Evolutionary conservation across 2,329 filamentous ascomycete species (phyloP).

Genomic region (Hypoxylon sp.): DNA sequence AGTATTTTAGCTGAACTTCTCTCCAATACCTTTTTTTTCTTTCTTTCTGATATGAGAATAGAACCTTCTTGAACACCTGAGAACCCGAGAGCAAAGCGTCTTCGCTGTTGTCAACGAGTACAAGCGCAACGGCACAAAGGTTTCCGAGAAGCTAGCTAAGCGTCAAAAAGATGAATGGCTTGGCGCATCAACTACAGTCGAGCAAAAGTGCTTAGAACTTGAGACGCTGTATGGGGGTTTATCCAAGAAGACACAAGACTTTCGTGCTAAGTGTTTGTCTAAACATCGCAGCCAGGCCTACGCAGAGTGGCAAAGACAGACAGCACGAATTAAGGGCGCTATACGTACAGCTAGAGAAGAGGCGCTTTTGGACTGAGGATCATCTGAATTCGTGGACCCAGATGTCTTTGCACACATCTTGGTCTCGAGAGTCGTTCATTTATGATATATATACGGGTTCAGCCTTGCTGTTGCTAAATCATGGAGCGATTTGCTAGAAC

Average conservation of each 20-base stretch:
- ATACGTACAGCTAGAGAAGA: slow-evolving; percentile 34
- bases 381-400: neutral
- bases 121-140: slow-evolving; percentile 35
- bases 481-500: slow-evolving; percentile 6
- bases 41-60: slow-evolving; percentile 19
- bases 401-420: neutral
- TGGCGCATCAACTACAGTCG: slow-evolving; percentile 13
- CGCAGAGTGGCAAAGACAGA: slow-evolving; percentile 37
- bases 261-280: slow-evolving; percentile 29
- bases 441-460: neutral
- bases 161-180: slow-evolving; percentile 33
- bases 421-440: neutral
- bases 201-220: slow-evolving; percentile 31
- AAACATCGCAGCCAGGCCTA: slow-evolving; percentile 34
- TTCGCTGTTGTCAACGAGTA: slow-evolving; percentile 39
- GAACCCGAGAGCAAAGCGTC: slow-evolving; percentile 40
- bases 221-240: slow-evolving; percentile 26
- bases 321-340: slow-evolving; percentile 22
- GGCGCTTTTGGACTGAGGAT: slow-evolving; percentile 15
- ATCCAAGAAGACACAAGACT: slow-evolving; percentile 27
- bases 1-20: slow-evolving; percentile 3
- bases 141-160: slow-evolving; percentile 26
- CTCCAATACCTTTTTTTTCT: neutral
- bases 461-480: slow-evolving; percentile 4
- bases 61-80: slow-evolving; percentile 40